Evolutionary conservation across 257 asterid genomes (phyloP).

Genomic region (Przewalskia tangutica): DNA sequence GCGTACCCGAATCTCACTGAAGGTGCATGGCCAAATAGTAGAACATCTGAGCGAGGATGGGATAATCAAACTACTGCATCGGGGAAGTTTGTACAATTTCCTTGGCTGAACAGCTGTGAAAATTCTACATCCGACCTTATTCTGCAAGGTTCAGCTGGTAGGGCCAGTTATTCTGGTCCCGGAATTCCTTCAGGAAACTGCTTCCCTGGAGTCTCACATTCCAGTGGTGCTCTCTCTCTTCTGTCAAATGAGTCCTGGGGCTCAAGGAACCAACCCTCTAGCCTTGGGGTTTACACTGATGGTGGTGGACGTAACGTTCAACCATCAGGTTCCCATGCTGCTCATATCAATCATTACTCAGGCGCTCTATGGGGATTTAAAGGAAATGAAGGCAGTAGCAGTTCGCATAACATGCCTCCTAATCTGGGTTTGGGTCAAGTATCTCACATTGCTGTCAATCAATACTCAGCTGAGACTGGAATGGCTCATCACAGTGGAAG

Average conservation of each 20-base stretch:
- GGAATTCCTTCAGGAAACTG: conserved; percentile 41
- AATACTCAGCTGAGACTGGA: conserved; percentile 39
- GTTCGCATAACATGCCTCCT: conserved; percentile 39
- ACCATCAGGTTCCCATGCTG: conserved; percentile 30
- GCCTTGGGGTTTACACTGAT: conserved; percentile 30
- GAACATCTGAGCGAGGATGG: conserved; percentile 24
- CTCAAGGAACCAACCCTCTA: conserved; percentile 41
- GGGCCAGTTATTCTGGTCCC: conserved; percentile 21
- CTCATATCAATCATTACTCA: conserved; percentile 25
- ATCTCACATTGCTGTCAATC: conserved; percentile 28
- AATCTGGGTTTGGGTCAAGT: conserved; percentile 47
- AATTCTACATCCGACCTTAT: conserved; percentile 32
- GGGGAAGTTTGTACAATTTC: conserved; percentile 28
- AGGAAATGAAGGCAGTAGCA: conserved; percentile 25
- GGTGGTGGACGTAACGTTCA: conserved; percentile 28
- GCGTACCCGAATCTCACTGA: conserved; percentile 32
- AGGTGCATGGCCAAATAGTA: conserved; percentile 31
- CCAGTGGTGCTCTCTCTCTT: conserved; percentile 94
- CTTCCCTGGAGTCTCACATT: conserved; percentile 36
- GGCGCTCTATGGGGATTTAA: conserved; percentile 41
- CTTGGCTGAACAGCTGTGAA: conserved; percentile 48
- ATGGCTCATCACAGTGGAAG: conserved; percentile 43
- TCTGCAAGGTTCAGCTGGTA: conserved; percentile 30
- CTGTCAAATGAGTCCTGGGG: conserved; percentile 89
- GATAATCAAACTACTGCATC: conserved; percentile 24